Base-by-base conservation (phyloP, 2,329 filamentous ascomycete genomes). In the Exutisphaerella laricina region DNA sequence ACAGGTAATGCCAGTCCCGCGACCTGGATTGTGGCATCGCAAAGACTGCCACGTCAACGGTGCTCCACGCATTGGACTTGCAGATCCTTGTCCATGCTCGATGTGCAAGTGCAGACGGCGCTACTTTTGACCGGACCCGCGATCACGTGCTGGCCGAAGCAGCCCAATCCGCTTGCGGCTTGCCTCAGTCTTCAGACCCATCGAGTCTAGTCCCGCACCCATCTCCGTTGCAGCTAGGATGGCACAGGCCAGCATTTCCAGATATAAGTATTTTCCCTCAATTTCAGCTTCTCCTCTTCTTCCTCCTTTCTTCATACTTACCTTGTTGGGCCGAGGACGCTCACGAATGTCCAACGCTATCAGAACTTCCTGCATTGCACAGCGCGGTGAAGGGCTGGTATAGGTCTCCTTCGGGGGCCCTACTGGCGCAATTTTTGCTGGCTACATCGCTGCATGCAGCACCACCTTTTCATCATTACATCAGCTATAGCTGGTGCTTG, bases 361-460 rank as follows among this genome's bases (percentile, higher is more conserved):
- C 9, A n/a, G 18, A 13, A 23, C 4, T 8, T n/a, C 16, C 33
- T 35, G 33, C 33, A 35, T 35, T 35, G 33, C 33, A 35, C 33
- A 35, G 9, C 33, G 33, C 33, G 33, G 33, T 20, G 17, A n/a
- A n/a, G 8, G 17, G 21, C 39, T 23, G 17, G 28, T 33, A 26
- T 41, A 14, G 9, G 13, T 41, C 39, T 41, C 39, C 39, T 41
- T 41, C 39, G 39, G 39, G 39, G 39, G 39, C 39, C 16, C 14
- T 18, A 41, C n/a, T 33, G 39, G 39, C n/a, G 29, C 30, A 41
- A 34, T 35, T 41, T 41, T 41, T 41, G 39, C 22, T 42, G 39
- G 39, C 18, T n/a, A n/a, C n/a, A n/a, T n/a, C n/a, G n/a, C n/a
- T n/a, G n/a, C n/a, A n/a, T n/a, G n/a, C n/a, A 6, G 30, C 30